Base-by-base conservation (phyloP, 2,329 filamentous ascomycete genomes). In the Penicillium glabrum region DNA sequence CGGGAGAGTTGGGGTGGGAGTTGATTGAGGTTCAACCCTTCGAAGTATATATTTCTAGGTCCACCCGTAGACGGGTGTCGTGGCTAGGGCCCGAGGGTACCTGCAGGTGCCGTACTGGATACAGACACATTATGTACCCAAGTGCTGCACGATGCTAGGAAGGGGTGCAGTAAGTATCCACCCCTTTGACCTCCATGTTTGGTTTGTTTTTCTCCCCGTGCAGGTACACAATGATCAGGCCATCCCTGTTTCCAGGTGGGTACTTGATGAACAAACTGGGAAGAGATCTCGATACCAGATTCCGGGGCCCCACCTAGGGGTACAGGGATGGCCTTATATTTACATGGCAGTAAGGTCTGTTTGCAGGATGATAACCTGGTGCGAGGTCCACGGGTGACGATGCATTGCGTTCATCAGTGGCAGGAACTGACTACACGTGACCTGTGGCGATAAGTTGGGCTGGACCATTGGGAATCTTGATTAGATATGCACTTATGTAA, bases 21-120 rank as follows among this genome's bases (percentile, higher is more conserved):
- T 14, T 33, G 9, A 5, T 3, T 31, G 11, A 14, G 1, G 5
- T 31, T 13, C 29, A 31, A 13, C 29, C 11, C 29, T 4, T 13
- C 13, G 31, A 33, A 23, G 39, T 23, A 41, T 23, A 41, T 23
- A 41, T 41, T 41, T 41, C 11, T 11, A 50, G 5, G 9, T 29
- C 27, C 27, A 29, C 27, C 27, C 27, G 9, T 29, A 29, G 27
- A 29, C 27, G 27, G 46, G 19, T 35, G 37, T 41, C n/a, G 46
- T 19, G 14, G 14, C 46, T 27, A 21, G 26, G 46, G 46, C 21
- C 27, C 33, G 46, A 35, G 59, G 60, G 60, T 60, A 62, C 60
- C 60, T 62, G 60, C 60, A 62, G 60, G 46, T 58, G 50, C 58
- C 48, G 51, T 51, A 45, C 21, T 48, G 44, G 56, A 46, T 44